phyloP scores from a whole-genome alignment of 805 yeast species.

The Yarrowia deformans region DNA sequence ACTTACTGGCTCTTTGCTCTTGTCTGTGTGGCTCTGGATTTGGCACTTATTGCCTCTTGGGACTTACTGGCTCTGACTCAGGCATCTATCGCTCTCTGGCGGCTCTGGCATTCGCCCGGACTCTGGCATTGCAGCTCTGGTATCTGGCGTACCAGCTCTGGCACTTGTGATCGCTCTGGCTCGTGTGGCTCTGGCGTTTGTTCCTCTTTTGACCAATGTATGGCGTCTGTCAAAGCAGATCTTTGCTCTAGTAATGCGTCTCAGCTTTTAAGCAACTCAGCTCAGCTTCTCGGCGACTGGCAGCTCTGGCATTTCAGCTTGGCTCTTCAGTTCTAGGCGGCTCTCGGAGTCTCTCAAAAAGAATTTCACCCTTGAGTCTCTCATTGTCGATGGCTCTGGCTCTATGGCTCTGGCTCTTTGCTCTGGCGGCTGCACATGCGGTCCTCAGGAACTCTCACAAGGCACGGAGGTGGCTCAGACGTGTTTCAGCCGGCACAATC shows the following conservation, averaged over 20 bases:
- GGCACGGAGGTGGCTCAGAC: slow-evolving; percentile 10
- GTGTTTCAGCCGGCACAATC: slow-evolving; percentile 7
- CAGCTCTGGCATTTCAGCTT: slow-evolving; percentile 19
- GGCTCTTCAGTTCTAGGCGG: slow-evolving; percentile 20
- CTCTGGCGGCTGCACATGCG: slow-evolving; percentile 14
- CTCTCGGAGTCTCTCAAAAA: slow-evolving; percentile 6
- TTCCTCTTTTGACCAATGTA: slow-evolving; percentile 1
- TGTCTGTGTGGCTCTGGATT: slow-evolving; percentile 6
- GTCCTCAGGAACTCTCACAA: slow-evolving; percentile 2
- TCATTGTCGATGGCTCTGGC: slow-evolving; percentile 13
- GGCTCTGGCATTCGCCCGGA: too few relatives aligned
- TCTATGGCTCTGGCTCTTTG: slow-evolving; percentile 1
- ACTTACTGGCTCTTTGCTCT: not conserved
- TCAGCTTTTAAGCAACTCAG: not conserved
- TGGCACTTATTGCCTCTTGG: slow-evolving; percentile 11
- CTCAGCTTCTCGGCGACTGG: slow-evolving; percentile 5
- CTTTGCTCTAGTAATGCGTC: slow-evolving; percentile 12
- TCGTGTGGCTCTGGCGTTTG: not conserved
- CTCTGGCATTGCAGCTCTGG: too few relatives aligned
- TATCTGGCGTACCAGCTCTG: too few relatives aligned
- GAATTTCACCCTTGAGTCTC: slow-evolving; percentile 7
- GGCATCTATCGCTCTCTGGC: not conserved
- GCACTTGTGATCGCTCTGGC: not conserved
- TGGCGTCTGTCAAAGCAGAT: slow-evolving; percentile 8
- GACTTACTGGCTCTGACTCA: slow-evolving; percentile 19